Evolutionary conservation across 108 stramenopile species (phyloP), one percentile per base, ranked within the genome.

Genomic region (Cyclotella distinguenda): DNA sequence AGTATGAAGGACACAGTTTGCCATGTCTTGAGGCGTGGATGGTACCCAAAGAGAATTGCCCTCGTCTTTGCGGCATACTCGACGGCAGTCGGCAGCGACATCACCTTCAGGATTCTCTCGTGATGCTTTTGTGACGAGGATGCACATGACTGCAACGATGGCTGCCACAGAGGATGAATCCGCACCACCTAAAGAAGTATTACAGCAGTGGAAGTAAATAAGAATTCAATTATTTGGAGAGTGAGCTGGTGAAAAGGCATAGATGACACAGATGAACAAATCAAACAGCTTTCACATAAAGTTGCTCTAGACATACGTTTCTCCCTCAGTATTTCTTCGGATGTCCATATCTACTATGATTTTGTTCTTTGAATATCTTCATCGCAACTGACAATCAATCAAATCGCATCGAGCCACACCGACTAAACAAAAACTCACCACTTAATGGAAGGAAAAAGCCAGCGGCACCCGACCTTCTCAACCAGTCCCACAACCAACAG

Each of bases 401-500:
- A 51, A 16, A 18, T 32, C 51, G 16, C 9, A 31, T 26, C 23
- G 8, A 51, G 50, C 58, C 23, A 43, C 39, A 27, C 2, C 3
- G 9, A 15, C n/a, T 36, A n/a, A 33, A 33, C 21, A 26, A 1
- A 3, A 11, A 76, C 79, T 68, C 59, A 80, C 79, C 83, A 66
- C 88, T 90, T 25, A 99, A 79, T 13, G 99, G 99, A 32, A 99
- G 82, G 40, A 99, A 89, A 60, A 91, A 99, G 0, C 99, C 99
- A 6, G 86, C 77, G 12, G 96, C 96, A 26, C 96, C 94, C 9
- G 87, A 86, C 19, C 97, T 72, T 25, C 99, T 83, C 58, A 98
- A 60, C 74, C 96, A 99, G 73, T 99, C 99, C 99, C 99, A 99
- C 33, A 99, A 75, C 99, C 99, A 99, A 81, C 97, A 97, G 21